Evolutionary conservation across 2,329 filamentous ascomycete genomes (phyloP).

Genomic region (Beauveria sp.): DNA sequence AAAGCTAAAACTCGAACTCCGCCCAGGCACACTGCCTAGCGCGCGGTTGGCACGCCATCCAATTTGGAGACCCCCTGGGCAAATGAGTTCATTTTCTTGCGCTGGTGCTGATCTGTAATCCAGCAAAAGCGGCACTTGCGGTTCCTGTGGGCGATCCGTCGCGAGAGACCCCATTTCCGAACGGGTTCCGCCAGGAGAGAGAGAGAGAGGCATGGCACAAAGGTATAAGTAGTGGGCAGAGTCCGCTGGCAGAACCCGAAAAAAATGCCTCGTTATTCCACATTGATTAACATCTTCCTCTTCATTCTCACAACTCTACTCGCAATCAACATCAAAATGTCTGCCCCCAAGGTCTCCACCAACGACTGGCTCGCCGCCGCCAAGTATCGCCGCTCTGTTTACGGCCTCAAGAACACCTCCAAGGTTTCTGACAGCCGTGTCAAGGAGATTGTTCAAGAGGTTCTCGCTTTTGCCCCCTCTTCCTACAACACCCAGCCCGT

Average conservation of each 20-base stretch:
- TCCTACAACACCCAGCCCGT: conserved; percentile 87
- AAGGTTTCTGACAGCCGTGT: conserved; percentile 44
- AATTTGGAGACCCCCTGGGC: not conserved
- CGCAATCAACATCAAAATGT: conserved; percentile 31
- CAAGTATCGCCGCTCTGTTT: conserved; percentile 61
- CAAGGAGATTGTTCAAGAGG: conserved; percentile 55
- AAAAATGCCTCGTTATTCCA: conserved; percentile 2
- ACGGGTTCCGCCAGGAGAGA: not conserved
- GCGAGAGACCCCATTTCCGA: not conserved
- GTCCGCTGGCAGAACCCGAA: not conserved
- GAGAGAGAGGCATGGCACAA: not conserved
- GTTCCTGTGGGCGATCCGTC: not conserved
- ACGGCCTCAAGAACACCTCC: conserved; percentile 58
- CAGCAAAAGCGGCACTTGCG: not conserved
- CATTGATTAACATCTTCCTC: not conserved
- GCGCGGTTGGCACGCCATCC: conserved; percentile 5
- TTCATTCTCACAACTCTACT: conserved; percentile 3
- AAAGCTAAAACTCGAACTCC: not conserved
- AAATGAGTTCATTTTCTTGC: not conserved
- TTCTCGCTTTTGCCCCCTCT: conserved; percentile 63
- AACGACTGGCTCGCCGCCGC: conserved; percentile 54
- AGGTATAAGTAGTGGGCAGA: conserved; percentile 3
- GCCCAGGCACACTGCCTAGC: not conserved
- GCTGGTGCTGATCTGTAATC: not conserved
- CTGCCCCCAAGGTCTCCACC: conserved; percentile 32